phyloP scores from a whole-genome alignment of 1,284 basidiomycete genomes.

The Sporisorium scitamineum region DNA sequence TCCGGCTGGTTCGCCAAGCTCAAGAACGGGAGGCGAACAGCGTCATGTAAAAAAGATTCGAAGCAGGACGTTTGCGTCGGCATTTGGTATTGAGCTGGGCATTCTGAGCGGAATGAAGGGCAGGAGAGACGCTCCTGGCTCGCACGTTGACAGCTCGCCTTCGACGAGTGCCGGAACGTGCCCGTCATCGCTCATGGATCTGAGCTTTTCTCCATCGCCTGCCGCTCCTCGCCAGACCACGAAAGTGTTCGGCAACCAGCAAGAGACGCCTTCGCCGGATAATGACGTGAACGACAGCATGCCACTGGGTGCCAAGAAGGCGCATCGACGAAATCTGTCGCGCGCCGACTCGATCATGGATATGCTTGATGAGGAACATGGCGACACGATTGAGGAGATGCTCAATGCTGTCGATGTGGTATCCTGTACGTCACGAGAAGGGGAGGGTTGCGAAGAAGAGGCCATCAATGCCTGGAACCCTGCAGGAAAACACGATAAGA shows the following conservation, averaged over 20 bases:
- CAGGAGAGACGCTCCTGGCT: not conserved
- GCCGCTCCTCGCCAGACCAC: not conserved
- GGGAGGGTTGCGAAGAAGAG: not conserved
- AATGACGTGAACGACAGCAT: too few relatives aligned
- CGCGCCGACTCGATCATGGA: conserved; percentile 38
- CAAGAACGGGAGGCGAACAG: not conserved
- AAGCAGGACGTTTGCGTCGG: conserved; percentile 37
- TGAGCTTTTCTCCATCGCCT: conserved; percentile 31
- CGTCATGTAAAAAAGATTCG: conserved; percentile 26
- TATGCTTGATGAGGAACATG: conserved; percentile 9
- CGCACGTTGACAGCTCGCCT: conserved; percentile 24
- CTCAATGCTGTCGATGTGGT: not conserved
- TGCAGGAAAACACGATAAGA: not conserved
- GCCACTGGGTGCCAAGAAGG: not conserved
- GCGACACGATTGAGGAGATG: conserved; percentile 30
- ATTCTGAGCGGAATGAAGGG: conserved; percentile 13
- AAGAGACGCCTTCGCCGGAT: conserved; percentile 7
- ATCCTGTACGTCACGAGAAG: not conserved
- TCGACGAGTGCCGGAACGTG: conserved; percentile 25
- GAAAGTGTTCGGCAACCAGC: not conserved
- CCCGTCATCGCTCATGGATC: conserved; percentile 17
- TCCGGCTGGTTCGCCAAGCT: conserved; percentile 6
- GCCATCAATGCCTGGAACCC: not conserved
- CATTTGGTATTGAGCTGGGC: conserved; percentile 39
- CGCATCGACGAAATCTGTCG: conserved; percentile 22